Base-by-base conservation (phyloP, 805 yeast species). In the Yamadazyma ubonensis region DNA sequence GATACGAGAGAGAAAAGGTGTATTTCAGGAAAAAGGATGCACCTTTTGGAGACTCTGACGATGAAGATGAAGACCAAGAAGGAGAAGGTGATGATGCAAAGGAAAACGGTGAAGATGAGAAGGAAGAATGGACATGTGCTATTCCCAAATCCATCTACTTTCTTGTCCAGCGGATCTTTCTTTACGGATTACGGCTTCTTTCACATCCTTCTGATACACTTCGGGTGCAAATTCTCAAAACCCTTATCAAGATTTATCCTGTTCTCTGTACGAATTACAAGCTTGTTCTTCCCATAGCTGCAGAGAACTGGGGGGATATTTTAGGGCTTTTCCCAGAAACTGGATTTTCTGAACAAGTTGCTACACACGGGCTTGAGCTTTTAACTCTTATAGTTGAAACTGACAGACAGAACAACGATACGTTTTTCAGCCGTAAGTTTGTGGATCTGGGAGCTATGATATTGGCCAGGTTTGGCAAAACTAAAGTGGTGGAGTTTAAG, bases 141-240 rank as follows among this genome's bases (percentile, higher is more conserved):
- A 65, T 90, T 0, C 85, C 95, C 0, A 64, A 73, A 29, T 62
- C 70, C 2, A 63, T 83, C 0, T 91, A 86, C 57, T 56, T 61
- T 28, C 63, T 81, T 2, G 61, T 86, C 1, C 76, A 79, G 31
- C 76, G 77, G 39, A 79, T 91, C 3, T 67, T 79, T 38, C 73
- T 69, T 5, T 86, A 88, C 55, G 83, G 91, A 5, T 84, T 86
- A 39, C 65, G 86, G 42, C 68, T 77, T 23, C 61, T 87, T 26
- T 79, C 86, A 2, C 93, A 86, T 50, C 75, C 77, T 1, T 82
- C 95, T 0, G 58, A 71, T 2, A 60, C 70, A 2, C 58, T 91
- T 21, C 73, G 77, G 30, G 55, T 74, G 3, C 81, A 78, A 43
- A 71, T 88, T 5, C 56, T 90, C 39, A 65, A 60, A 22, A 70